phyloP scores from a whole-genome alignment of 306 rosid genomes.

The Vigna radiata region DNA sequence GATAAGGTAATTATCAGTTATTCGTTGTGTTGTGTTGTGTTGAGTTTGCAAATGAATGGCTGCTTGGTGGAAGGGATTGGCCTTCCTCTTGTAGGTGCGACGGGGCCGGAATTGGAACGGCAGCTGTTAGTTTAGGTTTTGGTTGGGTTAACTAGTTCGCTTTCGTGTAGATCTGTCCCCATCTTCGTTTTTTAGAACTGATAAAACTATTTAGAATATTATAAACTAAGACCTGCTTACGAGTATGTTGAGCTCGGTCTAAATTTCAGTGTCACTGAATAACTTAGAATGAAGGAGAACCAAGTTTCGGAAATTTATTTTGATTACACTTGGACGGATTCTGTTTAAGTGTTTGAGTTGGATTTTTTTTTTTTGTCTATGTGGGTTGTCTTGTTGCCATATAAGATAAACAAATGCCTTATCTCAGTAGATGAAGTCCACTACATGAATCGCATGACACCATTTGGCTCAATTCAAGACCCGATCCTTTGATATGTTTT shows the following conservation, averaged over 20 bases:
- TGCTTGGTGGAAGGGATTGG: constrained; percentile 20
- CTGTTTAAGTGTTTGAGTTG: not conserved
- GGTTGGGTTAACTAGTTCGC: constrained; percentile 14
- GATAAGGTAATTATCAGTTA: not conserved
- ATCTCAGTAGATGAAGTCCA: not conserved
- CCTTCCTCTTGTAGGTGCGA: not conserved
- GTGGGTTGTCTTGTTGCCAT: constrained; percentile 31
- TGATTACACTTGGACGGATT: constrained; percentile 1
- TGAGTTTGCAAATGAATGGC: constrained; percentile 14
- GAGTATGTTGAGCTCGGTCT: constrained; percentile 5
- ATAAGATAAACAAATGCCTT: not conserved
- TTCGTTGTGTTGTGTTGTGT: not conserved
- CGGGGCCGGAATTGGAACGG: not conserved
- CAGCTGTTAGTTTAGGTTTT: constrained; percentile 31
- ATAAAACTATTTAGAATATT: not conserved
- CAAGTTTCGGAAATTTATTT: constrained; percentile 18
- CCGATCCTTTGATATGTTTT: not conserved
- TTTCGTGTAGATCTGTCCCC: constrained; percentile 32
- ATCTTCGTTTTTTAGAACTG: not conserved
- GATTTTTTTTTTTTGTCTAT: constrained; percentile 5
- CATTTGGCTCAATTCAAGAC: not conserved
- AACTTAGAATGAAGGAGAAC: constrained; percentile 8
- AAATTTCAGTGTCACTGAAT: constrained; percentile 15
- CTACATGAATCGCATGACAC: not conserved
- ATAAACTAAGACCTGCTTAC: not conserved